Evolutionary conservation across 257 asterid genomes (phyloP).

Genomic region (Schizonepeta tenuifolia): DNA sequence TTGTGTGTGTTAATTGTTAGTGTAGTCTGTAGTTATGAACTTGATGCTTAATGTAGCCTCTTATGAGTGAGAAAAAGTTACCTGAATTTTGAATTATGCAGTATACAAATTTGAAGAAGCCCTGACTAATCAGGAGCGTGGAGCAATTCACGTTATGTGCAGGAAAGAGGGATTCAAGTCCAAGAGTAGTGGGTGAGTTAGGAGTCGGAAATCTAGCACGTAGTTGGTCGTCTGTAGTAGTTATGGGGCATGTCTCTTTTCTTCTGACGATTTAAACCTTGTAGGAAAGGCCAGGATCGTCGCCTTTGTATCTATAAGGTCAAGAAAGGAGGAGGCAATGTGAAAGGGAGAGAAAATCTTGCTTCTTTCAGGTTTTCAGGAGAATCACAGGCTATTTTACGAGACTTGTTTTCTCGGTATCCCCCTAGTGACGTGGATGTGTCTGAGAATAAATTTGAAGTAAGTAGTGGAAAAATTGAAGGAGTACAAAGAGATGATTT

Average conservation of each 20-base stretch:
- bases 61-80: conserved; percentile 11
- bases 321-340: conserved; percentile 34
- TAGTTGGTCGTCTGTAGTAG: conserved; percentile 1
- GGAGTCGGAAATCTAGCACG: background rate
- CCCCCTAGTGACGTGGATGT: conserved; percentile 75
- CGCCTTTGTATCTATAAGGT: conserved; percentile 62
- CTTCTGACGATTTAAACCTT: conserved; percentile 31
- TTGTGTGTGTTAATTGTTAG: conserved; percentile 1
- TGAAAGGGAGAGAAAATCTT: conserved; percentile 45
- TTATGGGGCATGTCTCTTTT: background rate
- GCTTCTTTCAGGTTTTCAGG: conserved; percentile 64
- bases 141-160: conserved; percentile 63
- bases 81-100: conserved; percentile 44
- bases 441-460: conserved; percentile 44
- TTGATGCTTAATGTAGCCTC: conserved; percentile 10
- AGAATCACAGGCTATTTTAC: conserved; percentile 60
- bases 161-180: conserved; percentile 71
- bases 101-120: conserved; percentile 60
- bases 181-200: conserved; percentile 76
- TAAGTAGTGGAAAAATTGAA: conserved; percentile 37
- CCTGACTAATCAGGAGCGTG: conserved; percentile 62
- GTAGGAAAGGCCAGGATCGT: conserved; percentile 66
- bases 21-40: background rate
- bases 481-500: conserved; percentile 52
- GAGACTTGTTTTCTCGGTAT: conserved; percentile 65